phyloP scores from a whole-genome alignment of 2,329 filamentous ascomycete species.

The Fusarium continuum region DNA sequence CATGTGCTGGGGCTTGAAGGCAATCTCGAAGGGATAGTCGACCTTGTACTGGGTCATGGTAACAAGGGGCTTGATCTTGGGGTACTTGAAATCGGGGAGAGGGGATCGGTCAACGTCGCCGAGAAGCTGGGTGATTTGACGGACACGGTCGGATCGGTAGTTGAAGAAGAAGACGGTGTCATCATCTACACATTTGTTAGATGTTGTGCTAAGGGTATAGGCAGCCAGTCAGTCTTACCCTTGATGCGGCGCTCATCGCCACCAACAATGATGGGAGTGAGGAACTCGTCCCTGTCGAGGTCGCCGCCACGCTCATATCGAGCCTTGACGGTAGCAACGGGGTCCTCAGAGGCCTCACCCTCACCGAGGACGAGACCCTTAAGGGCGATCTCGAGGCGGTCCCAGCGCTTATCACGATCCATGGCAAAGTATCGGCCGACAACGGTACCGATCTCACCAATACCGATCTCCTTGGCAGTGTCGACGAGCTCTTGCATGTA shows the following conservation, averaged over 20 bases:
- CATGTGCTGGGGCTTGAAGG: slow-evolving; percentile 95
- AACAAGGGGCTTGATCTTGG: slow-evolving; percentile 82
- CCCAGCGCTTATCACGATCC: slow-evolving; percentile 99
- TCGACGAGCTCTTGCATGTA: slow-evolving; percentile 90
- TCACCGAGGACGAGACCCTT: slow-evolving; percentile 87
- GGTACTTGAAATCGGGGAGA: slow-evolving; percentile 90
- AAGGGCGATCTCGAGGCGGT: slow-evolving; percentile 87
- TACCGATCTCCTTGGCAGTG: slow-evolving; percentile 82
- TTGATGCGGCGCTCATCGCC: slow-evolving; percentile 87
- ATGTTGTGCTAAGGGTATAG: background rate
- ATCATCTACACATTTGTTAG: slow-evolving; percentile 66
- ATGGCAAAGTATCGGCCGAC: slow-evolving; percentile 98
- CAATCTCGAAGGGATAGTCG: slow-evolving; percentile 90
- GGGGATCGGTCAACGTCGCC: slow-evolving; percentile 93
- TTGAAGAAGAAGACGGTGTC: slow-evolving; percentile 99
- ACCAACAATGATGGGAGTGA: slow-evolving; percentile 95
- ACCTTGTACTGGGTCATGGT: slow-evolving; percentile 99
- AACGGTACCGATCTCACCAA: slow-evolving; percentile 89
- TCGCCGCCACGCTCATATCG: slow-evolving; percentile 77
- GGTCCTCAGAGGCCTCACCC: slow-evolving; percentile 85
- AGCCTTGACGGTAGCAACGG: slow-evolving; percentile 85
- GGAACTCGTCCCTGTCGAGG: slow-evolving; percentile 91
- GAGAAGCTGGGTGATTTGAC: slow-evolving; percentile 93
- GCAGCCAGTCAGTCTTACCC: slow-evolving; percentile 59
- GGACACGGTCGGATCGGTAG: slow-evolving; percentile 97